Evolutionary conservation across 2,329 filamentous ascomycete species (phyloP), one percentile per base, ranked within the genome.

Genomic region (Fusarium temperatum): DNA sequence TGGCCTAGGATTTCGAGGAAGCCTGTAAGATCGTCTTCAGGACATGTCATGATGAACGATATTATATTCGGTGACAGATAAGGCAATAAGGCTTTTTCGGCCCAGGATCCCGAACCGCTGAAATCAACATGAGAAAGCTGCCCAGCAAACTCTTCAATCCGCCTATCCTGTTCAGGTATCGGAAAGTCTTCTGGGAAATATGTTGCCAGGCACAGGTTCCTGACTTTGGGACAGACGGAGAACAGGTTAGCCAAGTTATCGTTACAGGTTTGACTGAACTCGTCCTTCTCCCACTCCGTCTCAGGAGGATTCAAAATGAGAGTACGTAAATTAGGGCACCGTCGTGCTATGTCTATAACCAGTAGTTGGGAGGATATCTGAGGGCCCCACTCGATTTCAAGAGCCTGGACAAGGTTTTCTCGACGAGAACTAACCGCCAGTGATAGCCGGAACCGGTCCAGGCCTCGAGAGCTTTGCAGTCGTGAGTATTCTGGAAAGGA

Each of bases 271-370:
- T 38, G 35, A 9, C 18, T 5, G 13, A 54, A 22, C 11, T 26
- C 8, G 14, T 7, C 17, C 7, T 24, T 10, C n/a, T 1, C n/a
- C 6, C 17, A 6, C 20, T 4, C 6, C 8, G 0, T 3, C 7
- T 36, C 0, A 10, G 6, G 8, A 26, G 4, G 8, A 3, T 1
- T 20, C 24, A 54, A 24, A 7, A 17, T 15, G 18, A 54, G 35
- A 22, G 35, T 28, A 38, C 8, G 13, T 8, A 65, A 18, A 13
- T 76, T 75, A 10, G 66, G 60, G 20, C 74, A 76, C 6, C 24
- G 36, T 14, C 20, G 32, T 12, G 36, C 47, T 30, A 63, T 66
- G 3, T 72, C 54, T 5, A 74, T 26, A 22, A 66, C 20, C 3
- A 66, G 54, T 18, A 10, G 7, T 54, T 7, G 51, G 5, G 70